Base-by-base conservation (phyloP, 1,284 basidiomycete genomes). In the Lentinus polychrous region DNA sequence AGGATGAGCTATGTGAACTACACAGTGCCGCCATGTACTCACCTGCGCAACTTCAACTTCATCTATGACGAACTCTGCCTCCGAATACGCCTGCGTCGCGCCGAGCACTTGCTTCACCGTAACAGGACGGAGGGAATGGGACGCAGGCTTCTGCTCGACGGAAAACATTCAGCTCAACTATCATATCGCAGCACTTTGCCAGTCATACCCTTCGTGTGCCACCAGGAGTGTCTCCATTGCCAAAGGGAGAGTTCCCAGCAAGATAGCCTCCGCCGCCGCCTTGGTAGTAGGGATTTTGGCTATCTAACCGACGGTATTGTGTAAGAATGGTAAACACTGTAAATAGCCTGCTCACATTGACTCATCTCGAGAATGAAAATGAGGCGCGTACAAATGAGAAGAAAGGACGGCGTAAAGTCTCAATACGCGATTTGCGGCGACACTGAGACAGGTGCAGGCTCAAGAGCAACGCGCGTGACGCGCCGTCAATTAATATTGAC, bases 1-100 rank as follows among this genome's bases (percentile, higher is more conserved):
- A 34, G 15, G 8, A 23, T 36, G 18, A 43, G 22, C 40, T 10
- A 22, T 15, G n/a, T 27, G 33, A 27, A 20, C n/a, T 31, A 37
- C 2, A 35, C 4, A 3, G 23, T 8, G 32, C 12, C 8, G 27
- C 23, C 6, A 43, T 43, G 14, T 31, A 67, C 74, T 50, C 54
- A 91, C 91, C 65, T 93, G 89, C 46, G 85, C 85, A 49, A 95
- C 73, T 54, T 95, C 91, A 4, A 75, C 68, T 17, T 82, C 84
- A 54, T 94, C 92, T 42, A 97, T 76, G 48, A 74, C 76, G 79
- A 93, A 94, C 46, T 94, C 91, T 1, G 91, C 85, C 56, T 98
- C 94, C 0, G 85, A 75, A 61, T 96, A 91, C 5, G 83, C 75
- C 69, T 96, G 93, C 31, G 72, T 75, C 2, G 94, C 90, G 54